Conservation (phyloP, 495 filamentous ascomycete species). For the Lophium mytilinum region DNA sequence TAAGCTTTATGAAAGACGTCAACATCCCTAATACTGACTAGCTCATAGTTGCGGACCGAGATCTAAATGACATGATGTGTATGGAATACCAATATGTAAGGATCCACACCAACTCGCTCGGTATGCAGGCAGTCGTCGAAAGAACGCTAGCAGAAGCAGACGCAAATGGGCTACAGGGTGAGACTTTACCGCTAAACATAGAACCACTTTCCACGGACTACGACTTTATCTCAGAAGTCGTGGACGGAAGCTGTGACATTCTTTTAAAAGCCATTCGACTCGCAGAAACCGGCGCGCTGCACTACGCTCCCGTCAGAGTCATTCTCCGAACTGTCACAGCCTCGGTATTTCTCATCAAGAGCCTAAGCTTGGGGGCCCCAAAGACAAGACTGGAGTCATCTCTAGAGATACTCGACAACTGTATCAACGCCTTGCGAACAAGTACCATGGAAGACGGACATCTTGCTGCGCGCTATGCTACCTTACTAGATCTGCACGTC, state of each 20-base stretch:
- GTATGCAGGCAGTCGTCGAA: constrained; percentile 49
- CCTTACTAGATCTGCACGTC: constrained; percentile 37
- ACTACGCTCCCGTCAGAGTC: constrained; percentile 46
- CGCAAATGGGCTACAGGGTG: constrained; percentile 14
- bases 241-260: constrained; percentile 47
- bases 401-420: constrained; percentile 41
- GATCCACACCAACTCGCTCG: constrained; percentile 47
- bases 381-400: constrained; percentile 43
- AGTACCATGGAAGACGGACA: constrained; percentile 48
- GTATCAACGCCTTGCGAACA: constrained; percentile 41
- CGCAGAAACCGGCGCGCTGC: constrained; percentile 26
- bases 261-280: constrained; percentile 40
- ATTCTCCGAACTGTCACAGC: constrained; percentile 46
- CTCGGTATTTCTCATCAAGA: constrained; percentile 48
- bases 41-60: constrained; percentile 13
- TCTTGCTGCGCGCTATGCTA: constrained; percentile 44
- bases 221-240: constrained; percentile 50
- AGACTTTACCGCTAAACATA: constrained; percentile 11
- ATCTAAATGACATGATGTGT: constrained; percentile 21
- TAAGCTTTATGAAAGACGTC: constrained; percentile 7
- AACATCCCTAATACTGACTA: background rate
- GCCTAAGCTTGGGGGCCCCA: constrained; percentile 43
- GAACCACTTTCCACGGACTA: constrained; percentile 38
- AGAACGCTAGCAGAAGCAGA: constrained; percentile 25
- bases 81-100: constrained; percentile 50